phyloP scores from a whole-genome alignment of 2,329 filamentous ascomycete species.

The Dichotomopilus funicola region DNA sequence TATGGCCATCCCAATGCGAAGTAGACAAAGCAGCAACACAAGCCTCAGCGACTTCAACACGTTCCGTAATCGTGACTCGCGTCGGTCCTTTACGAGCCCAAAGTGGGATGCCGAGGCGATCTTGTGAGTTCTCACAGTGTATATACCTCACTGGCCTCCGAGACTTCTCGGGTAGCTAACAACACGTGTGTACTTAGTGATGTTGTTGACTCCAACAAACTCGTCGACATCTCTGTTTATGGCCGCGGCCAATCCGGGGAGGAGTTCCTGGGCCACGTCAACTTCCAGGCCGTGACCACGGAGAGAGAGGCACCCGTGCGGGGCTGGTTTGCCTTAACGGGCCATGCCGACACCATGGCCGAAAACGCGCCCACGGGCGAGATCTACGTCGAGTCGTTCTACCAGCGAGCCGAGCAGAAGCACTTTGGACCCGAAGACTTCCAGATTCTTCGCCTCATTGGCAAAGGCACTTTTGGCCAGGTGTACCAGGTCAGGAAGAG shows the following conservation, averaged over 20 bases:
- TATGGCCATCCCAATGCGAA: conserved; percentile 95
- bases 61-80: conserved; percentile 52
- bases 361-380: conserved; percentile 79
- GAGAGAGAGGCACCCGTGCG: conserved; percentile 65
- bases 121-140: conserved; percentile 60
- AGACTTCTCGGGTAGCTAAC: background rate
- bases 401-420: conserved; percentile 81
- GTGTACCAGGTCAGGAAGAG: conserved; percentile 98
- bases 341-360: conserved; percentile 62
- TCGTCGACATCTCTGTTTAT: conserved; percentile 90
- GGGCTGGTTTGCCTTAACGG: conserved; percentile 78
- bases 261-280: conserved; percentile 84
- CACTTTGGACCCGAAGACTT: conserved; percentile 95
- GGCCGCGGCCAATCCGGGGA: conserved; percentile 74
- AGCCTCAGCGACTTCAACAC: conserved; percentile 63
- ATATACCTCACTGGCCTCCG: background rate
- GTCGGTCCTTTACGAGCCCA: conserved; percentile 65
- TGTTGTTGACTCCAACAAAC: conserved; percentile 83
- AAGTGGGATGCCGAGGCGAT: conserved; percentile 93
- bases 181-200: conserved; percentile 54
- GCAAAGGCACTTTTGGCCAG: conserved; percentile 96
- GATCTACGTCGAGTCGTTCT: conserved; percentile 78
- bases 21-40: conserved; percentile 92
- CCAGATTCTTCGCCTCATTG: conserved; percentile 90
- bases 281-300: conserved; percentile 61